Base-by-base conservation (phyloP, 2,329 filamentous ascomycete species). In the Cercospora berteroae region DNA sequence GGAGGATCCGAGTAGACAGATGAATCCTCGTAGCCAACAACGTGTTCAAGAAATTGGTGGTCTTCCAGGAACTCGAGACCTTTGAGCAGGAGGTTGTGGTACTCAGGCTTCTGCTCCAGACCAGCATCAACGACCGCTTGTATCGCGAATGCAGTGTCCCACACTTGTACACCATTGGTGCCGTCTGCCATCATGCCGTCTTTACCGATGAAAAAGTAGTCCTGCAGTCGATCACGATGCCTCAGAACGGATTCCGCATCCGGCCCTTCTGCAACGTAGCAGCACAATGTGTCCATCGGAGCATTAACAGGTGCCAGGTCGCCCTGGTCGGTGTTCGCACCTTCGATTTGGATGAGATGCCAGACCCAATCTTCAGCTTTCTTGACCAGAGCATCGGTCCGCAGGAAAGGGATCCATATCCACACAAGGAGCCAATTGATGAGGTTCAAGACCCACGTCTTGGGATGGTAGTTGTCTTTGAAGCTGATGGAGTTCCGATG, bases 101-200 rank as follows among this genome's bases (percentile, higher is more conserved):
- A 97, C 73, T 89, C 88, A 12, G 88, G 83, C 58, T 96, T 88
- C 31, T 89, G 82, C n/a, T 90, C 89, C 27, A 97, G 85, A 0
- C 91, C 93, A 6, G 92, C 89, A 59, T 92, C 91, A 62, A 92
- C 86, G 5, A 92, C 87, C 0, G 92, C 90, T 78, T 97, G 93
- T 36, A 97, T 92, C 18, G 90, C 82, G 76, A 98, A 98, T 0
- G 93, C 87, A 0, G 95, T 99, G 77, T 99, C 95, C 95, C 95
- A 99, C 71, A 89, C 91, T 79, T 99, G 95, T 1, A 98, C 94
- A n/a, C 95, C 95, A 73, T 99, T 98, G 8, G 95, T 99, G 42
- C 95, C 95, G 74, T 97, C 97, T 80, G 90, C 90, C 58, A 98
- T 85, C 92, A 99, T 93, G 5, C 95, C 95, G 77, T 97, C 94